Percentiles rank a stretch among this genome's conserved stretches.
These are phyloP conservation scores for Capillidium heterosporum DNA, from an alignment of 371 early-diverging fungal species.

Conservation along the genomic window DNA sequence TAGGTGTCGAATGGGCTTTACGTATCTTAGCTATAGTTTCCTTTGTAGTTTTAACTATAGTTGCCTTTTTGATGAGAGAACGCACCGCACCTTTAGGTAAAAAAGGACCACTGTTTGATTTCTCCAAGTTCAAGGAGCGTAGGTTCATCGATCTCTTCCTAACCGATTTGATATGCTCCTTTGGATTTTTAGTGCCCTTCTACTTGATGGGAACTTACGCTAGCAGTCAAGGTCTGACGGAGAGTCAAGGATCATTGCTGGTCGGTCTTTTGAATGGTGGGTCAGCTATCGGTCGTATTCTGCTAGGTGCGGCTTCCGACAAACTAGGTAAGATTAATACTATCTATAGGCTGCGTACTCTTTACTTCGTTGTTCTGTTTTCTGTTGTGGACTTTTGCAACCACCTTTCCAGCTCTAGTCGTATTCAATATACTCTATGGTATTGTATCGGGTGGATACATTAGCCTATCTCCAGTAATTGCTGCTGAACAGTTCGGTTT, in stretches of 20 bases:
- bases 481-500: background rate
- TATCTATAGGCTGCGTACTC: conserved; percentile 20
- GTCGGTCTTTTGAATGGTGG: conserved; percentile 31
- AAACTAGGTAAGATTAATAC: conserved; percentile 36
- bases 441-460: conserved; percentile 35
- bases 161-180: background rate
- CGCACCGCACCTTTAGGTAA: background rate
- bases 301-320: conserved; percentile 38
- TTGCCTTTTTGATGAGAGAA: conserved; percentile 14
- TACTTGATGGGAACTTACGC: conserved; percentile 15
- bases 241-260: conserved; percentile 20
- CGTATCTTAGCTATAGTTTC: conserved; percentile 34
- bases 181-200: background rate
- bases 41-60: conserved; percentile 21
- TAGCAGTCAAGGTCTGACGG: conserved; percentile 11
- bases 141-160: background rate
- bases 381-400: conserved; percentile 37
- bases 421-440: conserved; percentile 34
- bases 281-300: conserved; percentile 40
- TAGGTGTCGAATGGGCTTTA: conserved; percentile 41
- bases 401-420: conserved; percentile 19
- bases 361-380: conserved; percentile 25
- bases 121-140: background rate
- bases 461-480: background rate
- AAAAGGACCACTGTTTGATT: conserved; percentile 13